Evolutionary conservation across 805 yeast species (phyloP).

Genomic region (Saturnispora dispora): DNA sequence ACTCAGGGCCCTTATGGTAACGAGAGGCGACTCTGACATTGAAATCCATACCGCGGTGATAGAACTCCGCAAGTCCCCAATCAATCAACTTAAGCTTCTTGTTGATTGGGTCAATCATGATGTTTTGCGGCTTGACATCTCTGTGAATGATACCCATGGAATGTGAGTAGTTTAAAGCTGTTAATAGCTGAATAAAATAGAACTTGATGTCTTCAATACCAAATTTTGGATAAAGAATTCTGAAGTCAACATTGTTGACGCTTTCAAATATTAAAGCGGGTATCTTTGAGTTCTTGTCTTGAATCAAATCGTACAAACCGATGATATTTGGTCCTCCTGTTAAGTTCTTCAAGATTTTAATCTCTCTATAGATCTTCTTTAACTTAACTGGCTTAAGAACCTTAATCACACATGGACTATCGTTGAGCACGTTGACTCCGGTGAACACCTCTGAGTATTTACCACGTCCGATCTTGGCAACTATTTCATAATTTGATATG

Average conservation of each 20-base stretch:
- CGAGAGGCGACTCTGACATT: constrained; percentile 89
- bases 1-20: constrained; percentile 87
- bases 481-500: constrained; percentile 77
- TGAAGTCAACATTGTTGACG: constrained; percentile 76
- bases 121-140: constrained; percentile 90
- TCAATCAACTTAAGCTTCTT: constrained; percentile 67
- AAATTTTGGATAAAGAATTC: constrained; percentile 77
- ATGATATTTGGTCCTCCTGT: constrained; percentile 79
- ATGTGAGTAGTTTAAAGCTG: constrained; percentile 81
- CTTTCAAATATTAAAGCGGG: constrained; percentile 86
- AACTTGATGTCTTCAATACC: constrained; percentile 65
- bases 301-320: constrained; percentile 69
- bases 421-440: constrained; percentile 59
- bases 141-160: constrained; percentile 93
- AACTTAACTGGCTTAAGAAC: constrained; percentile 89
- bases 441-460: constrained; percentile 90
- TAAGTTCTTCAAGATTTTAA: constrained; percentile 76
- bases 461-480: constrained; percentile 82
- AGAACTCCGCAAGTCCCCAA: constrained; percentile 93
- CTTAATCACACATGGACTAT: constrained; percentile 71
- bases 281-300: constrained; percentile 76
- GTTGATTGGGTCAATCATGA: constrained; percentile 75
- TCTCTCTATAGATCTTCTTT: constrained; percentile 87
- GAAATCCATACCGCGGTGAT: constrained; percentile 82
- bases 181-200: constrained; percentile 75